These are phyloP conservation scores for Brassica balearica DNA, from an alignment of 441 rosid species.

Conservation along the genomic window DNA sequence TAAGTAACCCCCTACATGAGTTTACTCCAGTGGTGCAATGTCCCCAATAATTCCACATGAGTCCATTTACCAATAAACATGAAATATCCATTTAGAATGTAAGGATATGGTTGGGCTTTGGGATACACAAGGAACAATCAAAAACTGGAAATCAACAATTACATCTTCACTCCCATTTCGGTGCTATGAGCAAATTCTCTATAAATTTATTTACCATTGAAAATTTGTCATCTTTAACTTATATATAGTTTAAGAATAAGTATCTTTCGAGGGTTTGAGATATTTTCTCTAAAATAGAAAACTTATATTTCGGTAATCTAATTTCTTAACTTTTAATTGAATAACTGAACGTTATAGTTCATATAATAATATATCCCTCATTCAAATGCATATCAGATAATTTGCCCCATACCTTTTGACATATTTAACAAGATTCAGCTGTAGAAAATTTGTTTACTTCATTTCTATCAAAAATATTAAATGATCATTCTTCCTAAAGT, in stretches of 20 bases:
- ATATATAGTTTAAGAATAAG: too few species aligned
- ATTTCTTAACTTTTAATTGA: too few species aligned
- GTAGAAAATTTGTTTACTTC: not conserved
- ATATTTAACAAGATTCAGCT: slow-evolving; percentile 1
- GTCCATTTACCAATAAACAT: not conserved
- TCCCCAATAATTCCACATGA: not conserved
- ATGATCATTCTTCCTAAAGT: not conserved
- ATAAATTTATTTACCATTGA: too few species aligned
- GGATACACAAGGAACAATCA: not conserved
- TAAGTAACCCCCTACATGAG: not conserved
- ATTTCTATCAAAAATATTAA: not conserved
- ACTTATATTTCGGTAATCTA: too few species aligned
- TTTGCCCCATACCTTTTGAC: not conserved
- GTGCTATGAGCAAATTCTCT: not conserved
- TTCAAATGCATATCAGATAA: not conserved
- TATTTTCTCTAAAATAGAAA: too few species aligned
- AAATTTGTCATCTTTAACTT: too few species aligned
- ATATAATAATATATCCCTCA: not conserved
- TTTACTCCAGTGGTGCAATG: not conserved
- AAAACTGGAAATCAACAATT: not conserved
- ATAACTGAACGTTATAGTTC: too few species aligned
- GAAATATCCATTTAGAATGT: not conserved
- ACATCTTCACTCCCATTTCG: not conserved
- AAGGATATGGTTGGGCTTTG: not conserved
- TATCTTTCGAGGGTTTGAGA: too few species aligned